phyloP scores from a whole-genome alignment of 345 rosid genomes.

The Ceriops tagal region DNA sequence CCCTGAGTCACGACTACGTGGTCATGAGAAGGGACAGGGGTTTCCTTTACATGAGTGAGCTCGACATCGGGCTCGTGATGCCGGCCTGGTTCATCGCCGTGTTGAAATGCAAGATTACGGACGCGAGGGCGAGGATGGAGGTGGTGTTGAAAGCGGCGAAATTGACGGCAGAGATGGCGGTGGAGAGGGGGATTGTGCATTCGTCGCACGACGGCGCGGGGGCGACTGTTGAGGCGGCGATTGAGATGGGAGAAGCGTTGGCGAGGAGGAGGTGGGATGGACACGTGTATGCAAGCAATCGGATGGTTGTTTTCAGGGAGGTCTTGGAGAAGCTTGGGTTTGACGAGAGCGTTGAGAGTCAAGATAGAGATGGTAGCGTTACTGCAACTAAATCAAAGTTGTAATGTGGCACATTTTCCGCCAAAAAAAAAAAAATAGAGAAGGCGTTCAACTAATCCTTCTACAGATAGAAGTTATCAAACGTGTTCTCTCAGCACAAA shows the following conservation, averaged over 20 bases:
- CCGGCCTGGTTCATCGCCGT: constrained; percentile 15
- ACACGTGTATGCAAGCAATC: constrained; percentile 15
- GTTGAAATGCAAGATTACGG: constrained; percentile 8
- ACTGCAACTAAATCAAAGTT: not conserved
- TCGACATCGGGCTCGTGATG: constrained; percentile 23
- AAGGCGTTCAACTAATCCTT: no score
- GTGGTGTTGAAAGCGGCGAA: constrained; percentile 14
- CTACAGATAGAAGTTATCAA: no score
- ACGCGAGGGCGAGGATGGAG: constrained; percentile 9
- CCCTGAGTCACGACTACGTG: constrained; percentile 19
- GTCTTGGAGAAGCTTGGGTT: constrained; percentile 11
- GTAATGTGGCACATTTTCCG: not conserved
- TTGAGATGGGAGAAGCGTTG: constrained; percentile 6
- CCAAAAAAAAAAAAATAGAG: no score
- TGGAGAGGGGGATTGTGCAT: constrained; percentile 9
- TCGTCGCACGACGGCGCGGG: constrained; percentile 4
- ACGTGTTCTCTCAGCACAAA: no score
- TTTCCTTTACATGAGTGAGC: constrained; percentile 24
- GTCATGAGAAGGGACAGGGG: constrained; percentile 23
- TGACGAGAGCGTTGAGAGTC: constrained; percentile 6
- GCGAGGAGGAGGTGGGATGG: constrained; percentile 14
- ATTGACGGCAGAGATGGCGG: constrained; percentile 19
- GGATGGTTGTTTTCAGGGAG: not conserved
- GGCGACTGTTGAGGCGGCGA: constrained; percentile 18
- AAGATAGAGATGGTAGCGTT: not conserved